Conservation (phyloP, 1,284 basidiomycete genomes). For the Bjerkandera adusta region DNA sequence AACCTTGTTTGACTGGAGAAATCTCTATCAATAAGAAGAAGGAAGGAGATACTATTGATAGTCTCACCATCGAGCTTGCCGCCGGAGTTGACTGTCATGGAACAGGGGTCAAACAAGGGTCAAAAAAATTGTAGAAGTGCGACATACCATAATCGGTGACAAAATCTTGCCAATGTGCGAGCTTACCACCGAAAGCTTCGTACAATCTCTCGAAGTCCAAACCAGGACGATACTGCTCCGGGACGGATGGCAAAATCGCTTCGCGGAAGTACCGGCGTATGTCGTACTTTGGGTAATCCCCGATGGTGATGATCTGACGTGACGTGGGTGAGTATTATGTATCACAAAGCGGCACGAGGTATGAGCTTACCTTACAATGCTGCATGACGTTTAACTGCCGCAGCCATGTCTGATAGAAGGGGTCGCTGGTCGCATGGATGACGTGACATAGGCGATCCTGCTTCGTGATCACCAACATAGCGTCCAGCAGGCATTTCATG, state of each 20-base stretch:
- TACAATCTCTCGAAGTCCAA: slow-evolving; percentile 72
- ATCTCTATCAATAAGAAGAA: slow-evolving; percentile 11
- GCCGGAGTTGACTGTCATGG: slow-evolving; percentile 30
- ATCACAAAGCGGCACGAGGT: background rate
- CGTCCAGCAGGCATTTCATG: slow-evolving; percentile 80
- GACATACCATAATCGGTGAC: slow-evolving; percentile 61
- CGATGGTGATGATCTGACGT: slow-evolving; percentile 70
- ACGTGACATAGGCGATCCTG: slow-evolving; percentile 82
- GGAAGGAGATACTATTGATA: no score
- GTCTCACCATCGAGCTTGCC: slow-evolving; percentile 40
- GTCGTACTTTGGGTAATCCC: slow-evolving; percentile 73
- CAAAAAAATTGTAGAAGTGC: background rate
- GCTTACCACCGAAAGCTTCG: slow-evolving; percentile 77
- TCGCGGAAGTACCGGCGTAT: slow-evolving; percentile 65
- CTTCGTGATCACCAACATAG: slow-evolving; percentile 82
- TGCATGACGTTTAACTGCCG: slow-evolving; percentile 74
- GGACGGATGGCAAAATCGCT: slow-evolving; percentile 57
- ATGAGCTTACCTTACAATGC: slow-evolving; percentile 65
- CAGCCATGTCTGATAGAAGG: slow-evolving; percentile 82
- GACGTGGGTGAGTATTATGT: background rate
- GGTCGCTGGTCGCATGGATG: slow-evolving; percentile 80
- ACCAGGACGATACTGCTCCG: slow-evolving; percentile 47
- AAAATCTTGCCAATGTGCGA: slow-evolving; percentile 79
- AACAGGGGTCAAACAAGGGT: background rate
- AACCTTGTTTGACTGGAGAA: slow-evolving; percentile 61